These are phyloP conservation scores for Globomyces sp. DNA, from an alignment of 371 early-diverging fungal genomes.

Conservation along the genomic window DNA sequence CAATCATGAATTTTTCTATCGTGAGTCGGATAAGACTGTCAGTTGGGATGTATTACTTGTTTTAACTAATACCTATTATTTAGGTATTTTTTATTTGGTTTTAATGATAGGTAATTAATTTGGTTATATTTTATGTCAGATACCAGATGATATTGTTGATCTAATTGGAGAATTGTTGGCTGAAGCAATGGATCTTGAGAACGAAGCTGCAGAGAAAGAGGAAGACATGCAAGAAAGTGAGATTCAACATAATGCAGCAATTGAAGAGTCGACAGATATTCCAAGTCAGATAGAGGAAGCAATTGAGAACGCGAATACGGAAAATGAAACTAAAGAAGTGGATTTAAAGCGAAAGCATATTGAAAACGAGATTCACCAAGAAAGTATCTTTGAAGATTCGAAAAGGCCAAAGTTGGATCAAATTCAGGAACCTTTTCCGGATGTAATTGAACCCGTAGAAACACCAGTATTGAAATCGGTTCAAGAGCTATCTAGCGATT, in stretches of 20 bases:
- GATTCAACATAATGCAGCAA: constrained; percentile 15
- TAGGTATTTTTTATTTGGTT: too few relatives aligned
- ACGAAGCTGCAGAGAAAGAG: constrained; percentile 49
- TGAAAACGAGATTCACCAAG: background rate
- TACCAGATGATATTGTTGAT: constrained; percentile 7
- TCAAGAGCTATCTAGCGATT: background rate
- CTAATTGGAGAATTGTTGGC: background rate
- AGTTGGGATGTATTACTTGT: constrained; percentile 61
- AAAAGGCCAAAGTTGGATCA: background rate
- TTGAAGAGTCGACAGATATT: background rate
- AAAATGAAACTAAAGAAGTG: background rate
- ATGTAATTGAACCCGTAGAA: background rate
- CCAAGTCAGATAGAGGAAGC: background rate
- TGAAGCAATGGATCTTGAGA: constrained; percentile 30
- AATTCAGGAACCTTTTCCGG: background rate
- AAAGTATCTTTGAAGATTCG: background rate
- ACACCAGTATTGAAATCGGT: background rate
- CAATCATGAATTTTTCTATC: constrained; percentile 74
- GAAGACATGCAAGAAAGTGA: constrained; percentile 42
- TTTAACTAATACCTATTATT: too few relatives aligned
- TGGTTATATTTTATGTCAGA: background rate
- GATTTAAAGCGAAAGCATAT: background rate
- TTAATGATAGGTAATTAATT: background rate
- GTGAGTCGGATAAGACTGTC: constrained; percentile 62
- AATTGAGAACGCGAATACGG: background rate